Conservation (phyloP, 805 yeast species). For the Myxozyma vanderwaltii region DNA sequence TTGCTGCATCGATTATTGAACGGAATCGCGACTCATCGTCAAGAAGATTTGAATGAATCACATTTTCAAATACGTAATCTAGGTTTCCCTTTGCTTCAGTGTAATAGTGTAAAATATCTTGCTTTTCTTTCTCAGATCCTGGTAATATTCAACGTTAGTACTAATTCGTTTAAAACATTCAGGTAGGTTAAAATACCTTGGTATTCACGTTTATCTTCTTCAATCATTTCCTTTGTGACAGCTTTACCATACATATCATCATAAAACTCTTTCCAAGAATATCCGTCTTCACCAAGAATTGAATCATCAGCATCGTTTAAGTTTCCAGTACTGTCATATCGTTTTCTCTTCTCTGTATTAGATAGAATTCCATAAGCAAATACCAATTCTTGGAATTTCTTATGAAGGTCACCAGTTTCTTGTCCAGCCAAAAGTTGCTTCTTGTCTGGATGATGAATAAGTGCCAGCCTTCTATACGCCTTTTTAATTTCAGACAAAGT, state of each 20-base stretch:
- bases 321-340: constrained; percentile 73
- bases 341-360: constrained; percentile 56
- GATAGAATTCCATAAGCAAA: constrained; percentile 71
- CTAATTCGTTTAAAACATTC: neutral
- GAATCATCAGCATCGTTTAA: constrained; percentile 45
- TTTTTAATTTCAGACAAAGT: constrained; percentile 62
- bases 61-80: constrained; percentile 65
- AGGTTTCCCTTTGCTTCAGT: constrained; percentile 67
- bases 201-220: constrained; percentile 65
- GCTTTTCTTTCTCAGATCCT: constrained; percentile 43
- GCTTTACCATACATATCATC: constrained; percentile 40
- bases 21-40: constrained; percentile 65
- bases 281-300: constrained; percentile 34
- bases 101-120: constrained; percentile 65
- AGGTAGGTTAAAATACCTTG: constrained; percentile 45
- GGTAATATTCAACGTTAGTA: neutral
- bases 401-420: constrained; percentile 44
- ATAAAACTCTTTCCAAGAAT: constrained; percentile 44
- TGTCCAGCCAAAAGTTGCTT: constrained; percentile 29
- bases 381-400: constrained; percentile 67
- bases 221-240: constrained; percentile 53
- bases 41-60: constrained; percentile 73
- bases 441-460: constrained; percentile 74
- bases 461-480: constrained; percentile 65
- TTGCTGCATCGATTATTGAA: constrained; percentile 52